Evolutionary conservation across 306 rosid genomes (phyloP).

Genomic region (Pterocarpus santalinus): DNA sequence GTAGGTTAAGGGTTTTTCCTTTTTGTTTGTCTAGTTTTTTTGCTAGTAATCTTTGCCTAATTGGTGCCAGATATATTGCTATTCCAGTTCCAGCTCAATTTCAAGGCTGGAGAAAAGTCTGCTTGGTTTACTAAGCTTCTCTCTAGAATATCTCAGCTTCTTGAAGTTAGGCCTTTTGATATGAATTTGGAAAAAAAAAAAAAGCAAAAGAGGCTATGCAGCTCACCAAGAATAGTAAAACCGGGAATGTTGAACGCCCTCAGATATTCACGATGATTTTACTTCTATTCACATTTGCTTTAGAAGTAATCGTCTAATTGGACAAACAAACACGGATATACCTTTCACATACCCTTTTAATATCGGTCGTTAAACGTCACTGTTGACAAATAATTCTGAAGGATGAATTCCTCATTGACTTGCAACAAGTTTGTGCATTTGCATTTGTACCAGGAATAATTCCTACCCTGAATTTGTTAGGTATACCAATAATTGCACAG

Average conservation of each 20-base stretch:
- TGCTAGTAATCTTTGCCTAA: slow-evolving; percentile 37
- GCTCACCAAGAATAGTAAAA: not conserved
- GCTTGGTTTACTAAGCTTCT: not conserved
- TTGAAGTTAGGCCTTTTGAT: not conserved
- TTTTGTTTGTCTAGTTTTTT: slow-evolving; percentile 33
- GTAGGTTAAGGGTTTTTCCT: not conserved
- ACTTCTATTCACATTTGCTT: not conserved
- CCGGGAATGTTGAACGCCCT: too few relatives aligned
- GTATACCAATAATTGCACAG: slow-evolving; percentile 40
- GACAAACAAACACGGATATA: not conserved
- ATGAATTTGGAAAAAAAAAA: not conserved
- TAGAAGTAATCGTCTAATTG: not conserved
- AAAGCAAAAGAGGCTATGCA: not conserved
- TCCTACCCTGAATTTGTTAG: slow-evolving; percentile 35
- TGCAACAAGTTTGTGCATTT: slow-evolving; percentile 36
- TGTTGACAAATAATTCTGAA: slow-evolving; percentile 18
- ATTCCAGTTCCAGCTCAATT: slow-evolving; percentile 22
- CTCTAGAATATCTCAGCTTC: not conserved
- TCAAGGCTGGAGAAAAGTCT: slow-evolving; percentile 19
- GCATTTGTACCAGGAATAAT: slow-evolving; percentile 27
- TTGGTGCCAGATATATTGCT: slow-evolving; percentile 14
- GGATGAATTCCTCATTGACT: slow-evolving; percentile 35
- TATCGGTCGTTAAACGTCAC: slow-evolving; percentile 15
- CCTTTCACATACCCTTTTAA: slow-evolving; percentile 3
- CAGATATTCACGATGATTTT: too few relatives aligned